Evolutionary conservation across 2,329 filamentous ascomycete species (phyloP), one percentile per base, ranked within the genome.

Genomic region (Dactylellina haptotyla): DNA sequence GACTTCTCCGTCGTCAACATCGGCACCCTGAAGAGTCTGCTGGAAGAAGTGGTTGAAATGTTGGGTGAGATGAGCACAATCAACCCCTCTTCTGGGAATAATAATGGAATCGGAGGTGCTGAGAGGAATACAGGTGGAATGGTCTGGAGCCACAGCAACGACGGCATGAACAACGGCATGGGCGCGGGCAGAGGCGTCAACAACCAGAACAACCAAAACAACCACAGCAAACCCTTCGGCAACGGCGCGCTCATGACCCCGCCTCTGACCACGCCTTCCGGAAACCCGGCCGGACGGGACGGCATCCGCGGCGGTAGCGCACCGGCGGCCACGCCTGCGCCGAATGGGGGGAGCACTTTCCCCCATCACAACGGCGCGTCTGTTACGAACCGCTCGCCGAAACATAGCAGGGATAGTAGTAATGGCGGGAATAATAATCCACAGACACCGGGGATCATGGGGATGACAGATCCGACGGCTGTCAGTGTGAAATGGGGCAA

Each of bases 1-100:
- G 70, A 75, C 57, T 75, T 75, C 28, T 63, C 57, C 5, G 70
- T 75, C 10, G 70, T 75, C 0, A 75, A 67, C 20, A 67, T 75
- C 16, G 70, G 70, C 3, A 69, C 63, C 16, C 46, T 75, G 3
- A 75, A 69, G 39, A 59, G 59, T 23, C 37, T 75, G 23, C 14
- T 75, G 12, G 70, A 75, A 41, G 70, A 75, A 23, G 70, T 75
- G 16, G 70, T 75, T 4, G 56, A 61, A 20, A 67, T 75, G 64
- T 25, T 75, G 4, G 53, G 50, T 5, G 70, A 67, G 14, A 69
- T 69, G 61, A 73, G 69, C 26, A 57, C 45, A 1, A 46, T 62
- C 4, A 56, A 62, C 9, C 61, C 61, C 4, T 23, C 28, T 14
- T 25, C 32, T 20, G 14, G 46, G 14, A 25, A 26, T 8, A 63